These are phyloP conservation scores for Melampsora occidentalis DNA, from an alignment of 1,284 basidiomycete species.

Conservation along the genomic window DNA sequence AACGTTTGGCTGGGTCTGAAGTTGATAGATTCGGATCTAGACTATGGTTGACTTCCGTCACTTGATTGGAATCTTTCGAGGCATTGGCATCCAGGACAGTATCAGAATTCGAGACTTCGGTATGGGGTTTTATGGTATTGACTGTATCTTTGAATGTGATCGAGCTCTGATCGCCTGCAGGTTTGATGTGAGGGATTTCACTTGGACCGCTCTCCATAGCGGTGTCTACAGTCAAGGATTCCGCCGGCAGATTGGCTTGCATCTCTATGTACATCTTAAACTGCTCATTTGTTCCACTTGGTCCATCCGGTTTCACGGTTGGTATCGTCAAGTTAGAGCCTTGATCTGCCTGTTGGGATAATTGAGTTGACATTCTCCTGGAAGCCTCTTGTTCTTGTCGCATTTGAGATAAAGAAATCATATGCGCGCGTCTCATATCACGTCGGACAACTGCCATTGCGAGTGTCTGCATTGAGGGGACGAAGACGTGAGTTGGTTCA, in stretches of 20 bases:
- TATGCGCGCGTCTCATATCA: constrained; percentile 7
- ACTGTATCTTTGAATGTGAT: not conserved
- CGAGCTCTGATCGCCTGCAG: not conserved
- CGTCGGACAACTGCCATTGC: constrained; percentile 4
- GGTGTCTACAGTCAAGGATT: no score
- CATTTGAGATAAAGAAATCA: constrained; percentile 5
- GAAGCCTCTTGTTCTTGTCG: not conserved
- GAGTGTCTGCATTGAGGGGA: not conserved
- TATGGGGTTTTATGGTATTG: not conserved
- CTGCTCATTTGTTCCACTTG: no score
- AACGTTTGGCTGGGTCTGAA: not conserved
- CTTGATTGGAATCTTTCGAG: not conserved
- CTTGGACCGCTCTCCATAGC: no score
- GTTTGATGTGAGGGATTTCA: no score
- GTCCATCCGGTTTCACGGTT: no score
- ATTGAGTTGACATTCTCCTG: no score
- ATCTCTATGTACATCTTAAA: no score
- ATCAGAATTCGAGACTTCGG: not conserved
- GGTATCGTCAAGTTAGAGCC: not conserved
- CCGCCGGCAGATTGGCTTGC: no score
- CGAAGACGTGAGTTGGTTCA: not conserved
- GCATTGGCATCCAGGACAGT: not conserved
- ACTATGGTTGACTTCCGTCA: not conserved
- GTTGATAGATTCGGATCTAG: not conserved
- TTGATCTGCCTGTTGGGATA: not conserved